These are phyloP conservation scores for Neonectria hederae DNA, from an alignment of 2,329 filamentous ascomycete species.

Conservation along the genomic window DNA sequence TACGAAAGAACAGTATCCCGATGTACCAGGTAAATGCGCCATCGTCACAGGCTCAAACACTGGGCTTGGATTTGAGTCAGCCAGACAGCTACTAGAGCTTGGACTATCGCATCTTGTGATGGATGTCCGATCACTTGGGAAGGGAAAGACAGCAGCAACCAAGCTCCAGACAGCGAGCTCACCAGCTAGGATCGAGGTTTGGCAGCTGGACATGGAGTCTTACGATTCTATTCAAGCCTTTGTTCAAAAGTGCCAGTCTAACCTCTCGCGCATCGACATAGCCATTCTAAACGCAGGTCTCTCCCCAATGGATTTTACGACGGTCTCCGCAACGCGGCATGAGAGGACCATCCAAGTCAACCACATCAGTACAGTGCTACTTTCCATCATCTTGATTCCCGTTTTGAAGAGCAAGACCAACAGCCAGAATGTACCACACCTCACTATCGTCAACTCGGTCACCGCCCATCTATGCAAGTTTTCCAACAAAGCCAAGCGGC, in stretches of 20 bases:
- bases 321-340: constrained; percentile 37
- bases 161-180: constrained; percentile 8
- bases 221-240: constrained; percentile 39
- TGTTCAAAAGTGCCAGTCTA: constrained; percentile 19
- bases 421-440: constrained; percentile 19
- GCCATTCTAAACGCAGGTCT: constrained; percentile 50
- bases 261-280: constrained; percentile 34
- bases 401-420: constrained; percentile 26
- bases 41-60: constrained; percentile 42
- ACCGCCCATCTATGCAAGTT: constrained; percentile 41
- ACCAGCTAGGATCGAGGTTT: constrained; percentile 36
- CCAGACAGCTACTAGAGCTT: constrained; percentile 35
- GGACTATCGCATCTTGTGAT: constrained; percentile 28
- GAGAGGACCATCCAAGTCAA: constrained; percentile 48
- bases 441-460: constrained; percentile 46
- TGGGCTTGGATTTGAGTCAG: constrained; percentile 39
- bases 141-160: constrained; percentile 23
- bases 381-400: constrained; percentile 43
- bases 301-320: constrained; percentile 26
- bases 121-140: constrained; percentile 32
- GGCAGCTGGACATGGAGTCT: constrained; percentile 39
- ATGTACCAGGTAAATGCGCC: constrained; percentile 26
- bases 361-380: constrained; percentile 43
- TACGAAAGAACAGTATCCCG: constrained; percentile 26
- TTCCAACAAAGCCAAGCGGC: constrained; percentile 35